Base-by-base conservation (phyloP, 176 grass and related monocot species). In the Oryza glumipatula region DNA sequence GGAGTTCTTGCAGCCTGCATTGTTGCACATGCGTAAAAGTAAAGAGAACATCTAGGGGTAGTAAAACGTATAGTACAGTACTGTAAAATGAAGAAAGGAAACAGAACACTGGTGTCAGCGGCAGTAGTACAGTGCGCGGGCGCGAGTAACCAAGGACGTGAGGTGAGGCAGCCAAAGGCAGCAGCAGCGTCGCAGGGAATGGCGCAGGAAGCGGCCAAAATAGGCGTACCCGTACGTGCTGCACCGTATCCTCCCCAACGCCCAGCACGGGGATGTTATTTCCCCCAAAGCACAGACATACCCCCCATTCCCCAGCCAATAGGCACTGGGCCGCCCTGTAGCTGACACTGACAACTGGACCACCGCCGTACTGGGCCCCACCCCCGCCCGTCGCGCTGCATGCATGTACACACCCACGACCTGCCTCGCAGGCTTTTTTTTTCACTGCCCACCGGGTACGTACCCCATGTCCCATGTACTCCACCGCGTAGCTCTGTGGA, bases 271-370 rank as follows among this genome's bases (percentile, higher is more conserved):
- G 1, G 76, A 32, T 36, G 28, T 44, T 12, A 65, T 90, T 90
- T 65, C 84, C 89, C 89, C 85, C 89, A 19, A 70, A 87, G 49
- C 85, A 7, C 43, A 38, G 80, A 91, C 89, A 91, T 91, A 87
- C 85, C 70, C 85, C 84, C 89, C 89, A 36, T 70, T 87, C 3
- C 84, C 80, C 80, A 80, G 84, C 85, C 89, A 84, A 83, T 86
- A 22, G 68, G 19, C 5, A 47, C 11, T 12, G 68, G 67, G 9
- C 14, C 68, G 46, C 10, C 2, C 48, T 33, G 63, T 84, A 73
- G 38, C 79, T 46, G 67, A 86, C 80, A 61, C 88, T 79, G 84
- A 73, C 84, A 11, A 21, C 74, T 81, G 84, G 79, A 86, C 88
- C 84, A 66, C 61, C 0, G 0, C 9, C 35, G 83, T 74, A 78